Conservation (phyloP, 2,329 filamentous ascomycete genomes). For the Exophiala sideris region DNA sequence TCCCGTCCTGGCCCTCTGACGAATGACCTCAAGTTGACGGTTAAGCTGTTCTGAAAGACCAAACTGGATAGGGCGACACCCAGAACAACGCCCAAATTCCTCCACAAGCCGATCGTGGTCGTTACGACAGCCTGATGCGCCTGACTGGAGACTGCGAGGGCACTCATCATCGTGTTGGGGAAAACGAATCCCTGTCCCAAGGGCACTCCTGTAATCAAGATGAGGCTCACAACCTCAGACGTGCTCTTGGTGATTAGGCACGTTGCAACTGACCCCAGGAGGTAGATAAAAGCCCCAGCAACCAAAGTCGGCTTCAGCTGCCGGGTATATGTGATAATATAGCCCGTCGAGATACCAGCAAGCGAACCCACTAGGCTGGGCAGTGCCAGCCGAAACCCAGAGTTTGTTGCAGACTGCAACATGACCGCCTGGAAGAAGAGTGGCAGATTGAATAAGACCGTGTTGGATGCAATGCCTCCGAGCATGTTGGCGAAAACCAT, state of each 20-base stretch:
- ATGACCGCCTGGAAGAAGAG: constrained; percentile 72
- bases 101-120: constrained; percentile 21
- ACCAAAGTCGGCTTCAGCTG: constrained; percentile 43
- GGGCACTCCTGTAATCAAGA: constrained; percentile 39
- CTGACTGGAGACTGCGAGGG: constrained; percentile 41
- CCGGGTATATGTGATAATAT: constrained; percentile 45
- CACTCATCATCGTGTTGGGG: constrained; percentile 40
- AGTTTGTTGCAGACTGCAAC: constrained; percentile 11
- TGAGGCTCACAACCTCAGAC: constrained; percentile 38
- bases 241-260: constrained; percentile 37
- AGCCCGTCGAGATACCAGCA: constrained; percentile 41
- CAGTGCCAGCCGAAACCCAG: constrained; percentile 19
- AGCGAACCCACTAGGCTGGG: constrained; percentile 32
- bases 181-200: constrained; percentile 42
- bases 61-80: constrained; percentile 22
- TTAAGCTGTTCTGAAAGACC: constrained; percentile 20
- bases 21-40: constrained; percentile 4
- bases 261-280: constrained; percentile 36
- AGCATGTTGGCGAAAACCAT: constrained; percentile 73
- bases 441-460: constrained; percentile 68
- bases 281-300: constrained; percentile 36
- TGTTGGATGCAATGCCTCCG: constrained; percentile 58
- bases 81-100: constrained; percentile 21
- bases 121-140: constrained; percentile 44
- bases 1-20: constrained; percentile 5